These are phyloP conservation scores for Xylariales sp. DNA, from an alignment of 2,329 filamentous ascomycete species.

Conservation along the genomic window DNA sequence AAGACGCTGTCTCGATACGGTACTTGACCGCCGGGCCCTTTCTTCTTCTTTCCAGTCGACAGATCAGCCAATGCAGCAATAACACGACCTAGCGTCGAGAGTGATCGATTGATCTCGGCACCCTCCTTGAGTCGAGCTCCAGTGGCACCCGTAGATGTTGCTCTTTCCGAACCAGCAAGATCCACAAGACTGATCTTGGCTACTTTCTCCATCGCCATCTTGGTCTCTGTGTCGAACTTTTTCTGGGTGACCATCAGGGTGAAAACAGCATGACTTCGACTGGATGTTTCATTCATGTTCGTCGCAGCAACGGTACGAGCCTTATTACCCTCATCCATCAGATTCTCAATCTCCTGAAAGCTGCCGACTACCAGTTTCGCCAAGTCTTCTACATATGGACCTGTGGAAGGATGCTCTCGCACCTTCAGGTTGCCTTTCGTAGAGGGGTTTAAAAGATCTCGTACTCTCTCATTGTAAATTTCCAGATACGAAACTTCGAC, in stretches of 20 bases:
- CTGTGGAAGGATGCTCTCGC: conserved; percentile 93
- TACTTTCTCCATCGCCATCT: conserved; percentile 96
- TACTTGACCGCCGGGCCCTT: conserved; percentile 68
- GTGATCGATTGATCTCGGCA: conserved; percentile 94
- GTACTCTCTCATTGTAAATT: conserved; percentile 97
- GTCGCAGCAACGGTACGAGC: conserved; percentile 95
- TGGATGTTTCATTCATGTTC: conserved; percentile 99
- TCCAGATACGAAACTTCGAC: conserved; percentile 98
- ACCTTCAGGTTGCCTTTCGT: conserved; percentile 97
- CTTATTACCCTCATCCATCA: conserved; percentile 99
- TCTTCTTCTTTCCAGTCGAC: conserved; percentile 79
- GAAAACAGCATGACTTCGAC: conserved; percentile 96
- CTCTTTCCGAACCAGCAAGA: conserved; percentile 94
- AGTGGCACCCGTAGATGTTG: conserved; percentile 93
- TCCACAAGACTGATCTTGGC: conserved; percentile 98
- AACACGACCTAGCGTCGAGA: conserved; percentile 94
- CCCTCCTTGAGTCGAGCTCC: conserved; percentile 94
- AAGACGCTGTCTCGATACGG: conserved; percentile 96
- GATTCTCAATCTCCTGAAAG: conserved; percentile 90
- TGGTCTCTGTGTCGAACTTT: conserved; percentile 82
- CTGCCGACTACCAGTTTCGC: conserved; percentile 91
- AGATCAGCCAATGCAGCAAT: conserved; percentile 93
- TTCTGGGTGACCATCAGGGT: conserved; percentile 95
- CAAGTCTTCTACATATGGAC: conserved; percentile 96
- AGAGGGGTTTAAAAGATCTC: conserved; percentile 88